A percentile compares a stretch with the other conserved stretches of the same genome.
These are phyloP conservation scores for Margaritispora aquatica DNA, from an alignment of 495 filamentous ascomycete species.

Conservation along the genomic window DNA sequence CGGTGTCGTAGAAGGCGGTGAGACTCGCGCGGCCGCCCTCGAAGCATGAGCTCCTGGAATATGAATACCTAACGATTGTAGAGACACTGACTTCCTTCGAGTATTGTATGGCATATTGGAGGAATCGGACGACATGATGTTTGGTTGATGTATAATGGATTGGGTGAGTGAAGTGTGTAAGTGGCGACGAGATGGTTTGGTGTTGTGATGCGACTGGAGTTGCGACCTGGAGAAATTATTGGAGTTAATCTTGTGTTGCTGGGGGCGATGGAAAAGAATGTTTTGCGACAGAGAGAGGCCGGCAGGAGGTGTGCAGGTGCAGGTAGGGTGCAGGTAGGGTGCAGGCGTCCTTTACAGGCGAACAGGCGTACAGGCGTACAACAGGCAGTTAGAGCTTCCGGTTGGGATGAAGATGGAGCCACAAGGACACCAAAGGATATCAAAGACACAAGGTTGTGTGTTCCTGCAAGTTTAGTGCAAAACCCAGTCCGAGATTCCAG, in stretches of 20 bases:
- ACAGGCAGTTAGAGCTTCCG: not conserved
- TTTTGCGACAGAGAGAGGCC: slow-evolving; percentile 13
- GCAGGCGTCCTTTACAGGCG: too few species aligned
- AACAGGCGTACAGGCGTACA: too few species aligned
- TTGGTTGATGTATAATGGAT: too few species aligned
- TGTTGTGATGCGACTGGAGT: too few species aligned
- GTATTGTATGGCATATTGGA: slow-evolving; percentile 91
- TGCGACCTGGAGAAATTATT: too few species aligned
- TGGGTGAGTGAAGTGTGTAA: not conserved
- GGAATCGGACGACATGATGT: slow-evolving; percentile 9
- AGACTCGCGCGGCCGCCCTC: slow-evolving; percentile 45
- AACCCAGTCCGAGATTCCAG: too few species aligned
- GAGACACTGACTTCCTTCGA: slow-evolving; percentile 90
- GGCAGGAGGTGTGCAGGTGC: too few species aligned
- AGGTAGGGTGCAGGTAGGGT: too few species aligned
- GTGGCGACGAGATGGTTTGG: not conserved
- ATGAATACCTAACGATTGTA: slow-evolving; percentile 89
- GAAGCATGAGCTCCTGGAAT: slow-evolving; percentile 66
- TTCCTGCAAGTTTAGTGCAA: slow-evolving; percentile 20
- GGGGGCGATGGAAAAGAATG: not conserved
- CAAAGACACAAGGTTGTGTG: slow-evolving; percentile 3
- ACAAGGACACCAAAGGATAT: too few species aligned
- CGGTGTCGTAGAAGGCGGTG: slow-evolving; percentile 54
- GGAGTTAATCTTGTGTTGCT: not conserved
- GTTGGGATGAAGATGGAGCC: not conserved